Evolutionary conservation across 2,329 filamentous ascomycete genomes (phyloP).

Genomic region (Colletotrichum theobromicola): DNA sequence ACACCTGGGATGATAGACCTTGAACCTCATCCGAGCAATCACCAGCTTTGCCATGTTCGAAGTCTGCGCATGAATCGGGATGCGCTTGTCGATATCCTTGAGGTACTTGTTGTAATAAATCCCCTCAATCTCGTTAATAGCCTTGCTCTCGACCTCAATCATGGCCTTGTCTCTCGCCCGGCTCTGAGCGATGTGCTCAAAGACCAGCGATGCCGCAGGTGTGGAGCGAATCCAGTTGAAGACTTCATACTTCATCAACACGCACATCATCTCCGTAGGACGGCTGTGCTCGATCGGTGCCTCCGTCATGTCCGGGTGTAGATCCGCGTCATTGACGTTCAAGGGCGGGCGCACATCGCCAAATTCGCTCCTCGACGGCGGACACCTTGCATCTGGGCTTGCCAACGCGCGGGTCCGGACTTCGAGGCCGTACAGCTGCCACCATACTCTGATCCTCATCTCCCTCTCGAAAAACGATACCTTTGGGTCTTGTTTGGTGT

Average conservation of each 20-base stretch:
- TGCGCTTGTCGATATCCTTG: conserved; percentile 25
- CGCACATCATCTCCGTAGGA: conserved; percentile 61
- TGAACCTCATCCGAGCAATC: conserved; percentile 33
- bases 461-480: conserved; percentile 29
- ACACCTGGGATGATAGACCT: conserved; percentile 30
- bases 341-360: conserved; percentile 54
- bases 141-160: conserved; percentile 22
- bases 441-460: conserved; percentile 33
- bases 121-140: conserved; percentile 30
- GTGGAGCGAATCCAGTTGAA: conserved; percentile 30
- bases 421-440: conserved; percentile 29
- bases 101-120: conserved; percentile 28
- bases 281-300: conserved; percentile 49
- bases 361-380: not conserved
- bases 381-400: not conserved
- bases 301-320: conserved; percentile 54
- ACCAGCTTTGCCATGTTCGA: conserved; percentile 26
- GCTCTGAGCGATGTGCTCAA: conserved; percentile 15
- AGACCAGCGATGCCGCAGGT: conserved; percentile 21
- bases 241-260: conserved; percentile 33
- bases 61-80: conserved; percentile 32
- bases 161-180: conserved; percentile 5
- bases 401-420: conserved; percentile 16
- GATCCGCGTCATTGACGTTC: conserved; percentile 61
- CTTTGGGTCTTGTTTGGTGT: conserved; percentile 8